A percentile compares a stretch with the other conserved stretches of the same genome.
Evolutionary conservation across 2,329 filamentous ascomycete species (phyloP).

Genomic region (Pseudocercospora cruenta): DNA sequence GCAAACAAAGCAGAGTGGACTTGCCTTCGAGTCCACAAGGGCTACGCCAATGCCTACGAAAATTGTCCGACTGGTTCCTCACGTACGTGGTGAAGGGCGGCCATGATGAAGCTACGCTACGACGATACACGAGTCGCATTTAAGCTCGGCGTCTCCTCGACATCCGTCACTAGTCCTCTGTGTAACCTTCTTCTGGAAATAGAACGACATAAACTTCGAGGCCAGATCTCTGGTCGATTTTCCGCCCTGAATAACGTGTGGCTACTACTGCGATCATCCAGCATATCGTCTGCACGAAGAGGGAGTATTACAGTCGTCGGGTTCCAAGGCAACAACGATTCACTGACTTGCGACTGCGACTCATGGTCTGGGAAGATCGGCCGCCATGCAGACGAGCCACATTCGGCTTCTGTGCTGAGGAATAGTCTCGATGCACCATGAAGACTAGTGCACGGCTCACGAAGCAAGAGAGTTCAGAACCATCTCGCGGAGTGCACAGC

Average conservation of each 20-base stretch:
- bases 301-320: neutral
- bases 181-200: neutral
- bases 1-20: no score
- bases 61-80: neutral
- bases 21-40: neutral
- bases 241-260: neutral
- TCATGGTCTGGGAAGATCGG: neutral
- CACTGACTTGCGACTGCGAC: neutral
- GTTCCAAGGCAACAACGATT: neutral
- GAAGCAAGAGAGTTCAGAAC: constrained; percentile 3
- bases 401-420: neutral
- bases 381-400: neutral
- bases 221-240: constrained; percentile 6
- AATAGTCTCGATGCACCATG: neutral
- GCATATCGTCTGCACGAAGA: neutral
- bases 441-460: constrained; percentile 3
- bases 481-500: constrained; percentile 10
- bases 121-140: neutral
- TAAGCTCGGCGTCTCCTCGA: constrained; percentile 1
- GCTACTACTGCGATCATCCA: neutral
- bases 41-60: neutral
- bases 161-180: constrained; percentile 5
- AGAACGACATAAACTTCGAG: neutral
- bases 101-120: neutral
- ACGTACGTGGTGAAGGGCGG: neutral